Evolutionary conservation across 176 grass and related monocot genomes (phyloP).

Genomic region (Melocanna baccifera): DNA sequence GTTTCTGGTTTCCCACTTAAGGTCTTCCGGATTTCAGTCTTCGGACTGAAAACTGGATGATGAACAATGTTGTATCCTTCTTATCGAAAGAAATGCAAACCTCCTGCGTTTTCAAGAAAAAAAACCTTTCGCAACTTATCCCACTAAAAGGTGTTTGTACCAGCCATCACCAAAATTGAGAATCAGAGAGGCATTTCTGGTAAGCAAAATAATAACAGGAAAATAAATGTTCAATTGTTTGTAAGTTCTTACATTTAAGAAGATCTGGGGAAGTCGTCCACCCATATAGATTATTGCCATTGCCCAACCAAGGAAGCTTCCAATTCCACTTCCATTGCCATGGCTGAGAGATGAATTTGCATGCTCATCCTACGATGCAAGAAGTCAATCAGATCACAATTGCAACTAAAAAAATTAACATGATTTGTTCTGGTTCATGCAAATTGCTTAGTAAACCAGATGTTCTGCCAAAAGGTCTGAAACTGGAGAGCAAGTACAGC

Average conservation of each 20-base stretch:
- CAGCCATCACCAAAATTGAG: neutral
- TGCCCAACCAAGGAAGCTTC: constrained; percentile 85
- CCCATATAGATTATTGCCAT: constrained; percentile 96
- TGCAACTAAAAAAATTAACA: neutral
- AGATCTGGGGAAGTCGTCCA: constrained; percentile 89
- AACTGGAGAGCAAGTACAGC: constrained; percentile 19
- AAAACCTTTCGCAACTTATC: neutral
- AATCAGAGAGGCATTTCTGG: neutral
- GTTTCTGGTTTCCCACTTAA: too few species aligned
- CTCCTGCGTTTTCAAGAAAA: too few species aligned
- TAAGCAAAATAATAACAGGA: neutral
- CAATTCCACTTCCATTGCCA: constrained; percentile 56
- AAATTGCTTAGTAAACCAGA: constrained; percentile 10
- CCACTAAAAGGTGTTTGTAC: constrained; percentile 9
- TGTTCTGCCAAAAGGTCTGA: neutral
- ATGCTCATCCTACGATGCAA: constrained; percentile 29
- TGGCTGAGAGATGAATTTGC: constrained; percentile 26
- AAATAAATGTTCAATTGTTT: neutral
- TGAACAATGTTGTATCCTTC: too few species aligned
- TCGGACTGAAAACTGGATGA: too few species aligned
- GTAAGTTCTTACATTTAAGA: constrained; percentile 66
- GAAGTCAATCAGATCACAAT: constrained; percentile 10
- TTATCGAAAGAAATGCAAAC: too few species aligned
- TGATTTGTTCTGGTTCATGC: neutral
- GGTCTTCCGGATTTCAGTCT: too few species aligned